Base-by-base conservation (phyloP, 2,329 filamentous ascomycete genomes). In the Alternaria viburni region DNA sequence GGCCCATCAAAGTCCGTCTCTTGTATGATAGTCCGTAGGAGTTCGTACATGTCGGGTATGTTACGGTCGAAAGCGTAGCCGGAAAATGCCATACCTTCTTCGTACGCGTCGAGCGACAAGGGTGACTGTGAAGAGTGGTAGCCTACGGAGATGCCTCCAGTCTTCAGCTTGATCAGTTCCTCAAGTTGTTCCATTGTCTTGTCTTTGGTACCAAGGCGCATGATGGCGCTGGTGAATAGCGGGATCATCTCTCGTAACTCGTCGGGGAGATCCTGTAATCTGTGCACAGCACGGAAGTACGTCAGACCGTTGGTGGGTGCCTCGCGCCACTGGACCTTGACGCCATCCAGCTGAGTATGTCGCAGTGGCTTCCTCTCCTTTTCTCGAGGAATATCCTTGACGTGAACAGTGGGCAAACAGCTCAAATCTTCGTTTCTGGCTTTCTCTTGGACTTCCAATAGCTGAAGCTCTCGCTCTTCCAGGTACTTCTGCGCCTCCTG, bases 181-280 rank as follows among this genome's bases (percentile, higher is more conserved):
- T 99, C 96, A 55, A 98, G 87, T 79, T 97, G 90, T 79, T 97
- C 96, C 91, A 97, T 97, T 0, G 90, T 89, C 85, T 92, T 92
- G 63, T 90, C 88, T 71, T 91, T 91, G 3, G 95, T 99, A 13
- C 96, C 96, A 9, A 99, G 86, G 19, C 96, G 91, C 91, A 97
- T 96, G 65, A 99, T 90, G 41, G 92, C 90, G 76, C 97, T 94
- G 13, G 92, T 93, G 77, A 98, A 98, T 0, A 99, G 83, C 1
- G 96, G 96, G 51, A 98, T 87, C 61, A 98, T 84, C 70, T 92
- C 86, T 56, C 96, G 88, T 56, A 98, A 86, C 66, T 97, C 93
- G 65, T 95, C 90, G 0, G 95, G 93, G 13, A 99, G 83, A 64
- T 91, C 88, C 47, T 92, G 86, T 58, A 98, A 85, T 0, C 88